Evolutionary conservation across 495 filamentous ascomycete species (phyloP).

Genomic region (Penicillium argentinense): DNA sequence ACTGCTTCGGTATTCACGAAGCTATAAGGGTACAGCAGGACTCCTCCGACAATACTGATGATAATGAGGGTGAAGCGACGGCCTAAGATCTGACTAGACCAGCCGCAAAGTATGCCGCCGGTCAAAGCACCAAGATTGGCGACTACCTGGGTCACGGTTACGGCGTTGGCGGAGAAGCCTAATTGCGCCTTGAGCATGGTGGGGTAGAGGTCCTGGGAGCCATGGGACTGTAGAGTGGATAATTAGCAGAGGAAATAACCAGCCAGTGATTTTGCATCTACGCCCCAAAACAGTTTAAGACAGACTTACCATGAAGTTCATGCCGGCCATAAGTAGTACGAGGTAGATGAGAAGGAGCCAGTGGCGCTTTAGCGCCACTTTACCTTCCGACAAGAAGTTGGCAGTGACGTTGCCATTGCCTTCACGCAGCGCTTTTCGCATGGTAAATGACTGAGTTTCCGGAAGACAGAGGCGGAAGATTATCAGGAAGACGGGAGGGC

Average conservation of each 20-base stretch:
- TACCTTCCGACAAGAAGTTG: constrained; percentile 69
- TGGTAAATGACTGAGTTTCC: constrained; percentile 64
- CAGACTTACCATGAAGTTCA: background rate
- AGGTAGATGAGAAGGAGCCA: constrained; percentile 76
- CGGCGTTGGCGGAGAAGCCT: constrained; percentile 61
- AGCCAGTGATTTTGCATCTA: background rate
- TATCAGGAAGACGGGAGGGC: constrained; percentile 73
- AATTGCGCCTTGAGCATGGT: constrained; percentile 76
- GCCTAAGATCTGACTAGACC: constrained; percentile 72
- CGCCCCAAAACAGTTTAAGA: background rate
- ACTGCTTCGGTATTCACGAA: constrained; percentile 56
- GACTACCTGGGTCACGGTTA: constrained; percentile 78
- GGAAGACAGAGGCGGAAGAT: constrained; percentile 68
- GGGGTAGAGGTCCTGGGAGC: constrained; percentile 84
- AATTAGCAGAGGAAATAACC: no score
- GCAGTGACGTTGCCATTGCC: constrained; percentile 39
- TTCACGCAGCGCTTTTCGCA: constrained; percentile 57
- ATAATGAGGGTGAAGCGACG: constrained; percentile 76
- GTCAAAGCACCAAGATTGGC: constrained; percentile 80
- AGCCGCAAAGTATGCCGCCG: constrained; percentile 70
- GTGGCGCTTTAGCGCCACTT: constrained; percentile 67
- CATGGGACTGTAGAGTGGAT: constrained; percentile 88
- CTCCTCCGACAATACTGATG: constrained; percentile 69
- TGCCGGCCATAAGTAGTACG: no score
- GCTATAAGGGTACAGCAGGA: constrained; percentile 73